A percentile compares a stretch with the other conserved stretches of the same genome.
These are phyloP conservation scores for Solanum megistacrolobum DNA, from an alignment of 257 asterid genomes.

Conservation along the genomic window DNA sequence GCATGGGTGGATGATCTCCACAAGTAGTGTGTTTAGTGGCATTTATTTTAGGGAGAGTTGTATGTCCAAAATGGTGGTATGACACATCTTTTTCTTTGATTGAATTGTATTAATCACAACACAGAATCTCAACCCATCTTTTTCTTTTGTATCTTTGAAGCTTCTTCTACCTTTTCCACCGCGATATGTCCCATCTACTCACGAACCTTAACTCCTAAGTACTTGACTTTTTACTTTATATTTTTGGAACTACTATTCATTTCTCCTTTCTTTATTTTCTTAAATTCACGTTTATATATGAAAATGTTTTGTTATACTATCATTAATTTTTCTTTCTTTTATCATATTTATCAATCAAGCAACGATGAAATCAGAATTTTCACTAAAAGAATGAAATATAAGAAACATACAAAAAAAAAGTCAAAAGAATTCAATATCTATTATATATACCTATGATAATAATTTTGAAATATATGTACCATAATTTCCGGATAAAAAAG, in stretches of 20 bases:
- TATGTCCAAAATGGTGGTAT: not conserved
- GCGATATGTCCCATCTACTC: not conserved
- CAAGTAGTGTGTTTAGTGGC: not conserved
- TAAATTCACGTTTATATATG: not conserved
- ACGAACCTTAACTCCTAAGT: slow-evolving; percentile 4
- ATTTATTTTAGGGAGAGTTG: not conserved
- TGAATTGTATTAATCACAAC: slow-evolving; percentile 3
- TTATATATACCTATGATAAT: no score
- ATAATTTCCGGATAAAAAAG: no score
- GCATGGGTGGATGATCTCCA: slow-evolving; percentile 1
- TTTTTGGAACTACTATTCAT: not conserved
- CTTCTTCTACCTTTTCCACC: slow-evolving; percentile 2
- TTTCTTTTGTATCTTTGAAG: slow-evolving; percentile 3
- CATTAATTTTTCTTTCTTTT: not conserved
- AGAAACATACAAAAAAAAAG: not conserved
- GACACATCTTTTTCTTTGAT: not conserved
- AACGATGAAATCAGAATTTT: not conserved
- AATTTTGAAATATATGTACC: no score
- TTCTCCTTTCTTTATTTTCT: not conserved
- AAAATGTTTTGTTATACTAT: not conserved
- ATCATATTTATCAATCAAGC: not conserved
- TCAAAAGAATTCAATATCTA: no score
- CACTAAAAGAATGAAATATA: no score
- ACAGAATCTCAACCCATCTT: slow-evolving; percentile 1
- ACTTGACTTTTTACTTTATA: not conserved